Percentiles rank a stretch among this genome's conserved stretches.
These are phyloP conservation scores for Fraxinus quadrangulata DNA, from an alignment of 257 asterid species.

Conservation along the genomic window DNA sequence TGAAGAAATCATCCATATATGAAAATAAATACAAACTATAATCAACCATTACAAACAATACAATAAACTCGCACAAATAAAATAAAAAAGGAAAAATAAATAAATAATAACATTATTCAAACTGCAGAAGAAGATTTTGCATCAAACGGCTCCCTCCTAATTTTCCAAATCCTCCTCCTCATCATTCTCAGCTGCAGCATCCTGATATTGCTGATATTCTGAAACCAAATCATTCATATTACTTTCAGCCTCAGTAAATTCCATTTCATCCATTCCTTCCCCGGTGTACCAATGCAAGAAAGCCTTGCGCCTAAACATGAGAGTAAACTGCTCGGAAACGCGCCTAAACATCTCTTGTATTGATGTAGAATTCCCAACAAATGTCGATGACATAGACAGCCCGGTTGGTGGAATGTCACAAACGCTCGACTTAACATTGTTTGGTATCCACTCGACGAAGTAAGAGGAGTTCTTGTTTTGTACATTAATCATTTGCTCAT, in stretches of 20 bases:
- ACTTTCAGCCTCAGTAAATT: constrained; percentile 71
- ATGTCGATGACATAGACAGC: constrained; percentile 73
- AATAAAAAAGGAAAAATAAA: neutral
- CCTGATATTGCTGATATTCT: constrained; percentile 81
- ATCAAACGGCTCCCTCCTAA: neutral
- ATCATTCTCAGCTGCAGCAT: constrained; percentile 59
- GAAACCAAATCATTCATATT: constrained; percentile 76
- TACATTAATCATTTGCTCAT: constrained; percentile 73
- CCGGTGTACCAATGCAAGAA: constrained; percentile 78
- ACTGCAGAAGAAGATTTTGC: neutral
- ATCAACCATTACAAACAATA: neutral
- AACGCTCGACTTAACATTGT: constrained; percentile 77
- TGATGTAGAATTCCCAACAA: constrained; percentile 72
- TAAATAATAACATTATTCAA: neutral
- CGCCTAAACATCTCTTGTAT: constrained; percentile 77
- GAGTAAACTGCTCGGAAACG: constrained; percentile 68
- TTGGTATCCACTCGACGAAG: constrained; percentile 79
- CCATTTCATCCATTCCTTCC: constrained; percentile 82
- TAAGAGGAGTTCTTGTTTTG: constrained; percentile 83
- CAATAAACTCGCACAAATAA: neutral
- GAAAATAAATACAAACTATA: neutral
- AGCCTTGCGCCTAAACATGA: constrained; percentile 68
- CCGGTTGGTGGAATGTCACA: constrained; percentile 76
- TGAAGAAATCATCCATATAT: too few relatives aligned
- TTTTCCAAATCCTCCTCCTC: constrained; percentile 21